Conservation (phyloP, 345 rosid species). For the Arabis hirsuta region DNA sequence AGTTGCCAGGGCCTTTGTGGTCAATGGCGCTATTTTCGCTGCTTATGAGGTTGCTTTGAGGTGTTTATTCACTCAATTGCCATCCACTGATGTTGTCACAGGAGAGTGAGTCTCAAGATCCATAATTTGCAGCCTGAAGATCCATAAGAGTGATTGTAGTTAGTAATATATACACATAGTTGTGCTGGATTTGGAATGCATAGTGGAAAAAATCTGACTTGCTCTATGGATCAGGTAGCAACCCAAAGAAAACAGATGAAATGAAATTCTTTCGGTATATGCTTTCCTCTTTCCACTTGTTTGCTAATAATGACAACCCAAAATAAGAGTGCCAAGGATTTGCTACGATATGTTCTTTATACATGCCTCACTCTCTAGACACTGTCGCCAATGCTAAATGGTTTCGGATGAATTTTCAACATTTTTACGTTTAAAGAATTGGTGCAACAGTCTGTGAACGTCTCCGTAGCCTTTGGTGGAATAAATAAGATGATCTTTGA, state of each 20-base stretch:
- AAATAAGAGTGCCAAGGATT: conserved; percentile 19
- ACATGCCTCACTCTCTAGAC: background rate
- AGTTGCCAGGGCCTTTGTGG: conserved; percentile 94
- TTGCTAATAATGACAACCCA: conserved; percentile 20
- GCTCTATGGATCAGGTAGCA: background rate
- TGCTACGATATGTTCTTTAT: conserved; percentile 19
- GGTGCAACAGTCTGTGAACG: conserved; percentile 75
- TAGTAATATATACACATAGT: conserved; percentile 4
- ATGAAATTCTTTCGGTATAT: conserved; percentile 12
- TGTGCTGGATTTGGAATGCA: conserved; percentile 9
- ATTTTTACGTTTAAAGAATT: conserved; percentile 74
- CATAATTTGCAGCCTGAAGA: conserved; percentile 21
- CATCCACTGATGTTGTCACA: conserved; percentile 46
- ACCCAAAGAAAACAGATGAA: conserved; percentile 16
- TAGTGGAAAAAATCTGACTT: conserved; percentile 13
- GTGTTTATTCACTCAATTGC: conserved; percentile 62
- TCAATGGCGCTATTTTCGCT: conserved; percentile 84
- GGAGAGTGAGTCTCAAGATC: conserved; percentile 11
- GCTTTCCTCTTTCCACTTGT: background rate
- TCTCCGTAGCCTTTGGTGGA: conserved; percentile 78
- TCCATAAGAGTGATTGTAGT: conserved; percentile 13
- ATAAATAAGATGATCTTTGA: conserved; percentile 64
- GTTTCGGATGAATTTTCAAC: conserved; percentile 27
- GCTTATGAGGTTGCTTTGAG: conserved; percentile 88
- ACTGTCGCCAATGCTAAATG: background rate